These are phyloP conservation scores for Chalciporus sphaerocephalus DNA, from an alignment of 768 basidiomycete genomes.

Conservation along the genomic window DNA sequence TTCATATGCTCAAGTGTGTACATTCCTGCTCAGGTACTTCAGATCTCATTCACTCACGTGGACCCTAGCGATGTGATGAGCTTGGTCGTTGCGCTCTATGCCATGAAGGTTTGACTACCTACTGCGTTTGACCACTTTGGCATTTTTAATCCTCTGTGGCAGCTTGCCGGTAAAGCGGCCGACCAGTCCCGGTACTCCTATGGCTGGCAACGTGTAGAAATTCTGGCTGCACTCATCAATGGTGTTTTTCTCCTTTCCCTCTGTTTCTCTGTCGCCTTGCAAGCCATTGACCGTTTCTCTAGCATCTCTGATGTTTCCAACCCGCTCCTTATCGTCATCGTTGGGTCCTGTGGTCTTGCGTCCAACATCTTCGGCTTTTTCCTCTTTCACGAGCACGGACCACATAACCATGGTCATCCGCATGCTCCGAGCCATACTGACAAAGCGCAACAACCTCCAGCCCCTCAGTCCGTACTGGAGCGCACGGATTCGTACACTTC, in stretches of 20 bases:
- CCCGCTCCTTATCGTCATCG: conserved; percentile 82
- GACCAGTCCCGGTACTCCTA: conserved; percentile 83
- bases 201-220: conserved; percentile 99
- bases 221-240: conserved; percentile 90
- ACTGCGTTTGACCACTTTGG: conserved; percentile 4
- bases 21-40: too few species aligned
- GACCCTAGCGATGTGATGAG: conserved; percentile 88
- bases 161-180: conserved; percentile 62
- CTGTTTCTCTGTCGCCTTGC: conserved; percentile 92
- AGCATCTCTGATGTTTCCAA: conserved; percentile 82
- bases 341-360: conserved; percentile 82
- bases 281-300: conserved; percentile 90
- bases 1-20: conserved; percentile 94
- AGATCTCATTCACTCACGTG: conserved; percentile 1
- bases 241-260: conserved; percentile 95
- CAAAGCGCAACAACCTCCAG: too few species aligned
- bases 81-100: conserved; percentile 90
- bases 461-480: conserved; percentile 44
- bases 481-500: conserved; percentile 51
- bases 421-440: too few species aligned
- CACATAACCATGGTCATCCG: conserved; percentile 71
- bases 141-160: conserved; percentile 5
- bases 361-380: conserved; percentile 93
- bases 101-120: conserved; percentile 62
- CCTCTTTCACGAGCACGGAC: conserved; percentile 83